Conservation (phyloP, 2,329 filamentous ascomycete species). For the Colletotrichum costaricense region DNA sequence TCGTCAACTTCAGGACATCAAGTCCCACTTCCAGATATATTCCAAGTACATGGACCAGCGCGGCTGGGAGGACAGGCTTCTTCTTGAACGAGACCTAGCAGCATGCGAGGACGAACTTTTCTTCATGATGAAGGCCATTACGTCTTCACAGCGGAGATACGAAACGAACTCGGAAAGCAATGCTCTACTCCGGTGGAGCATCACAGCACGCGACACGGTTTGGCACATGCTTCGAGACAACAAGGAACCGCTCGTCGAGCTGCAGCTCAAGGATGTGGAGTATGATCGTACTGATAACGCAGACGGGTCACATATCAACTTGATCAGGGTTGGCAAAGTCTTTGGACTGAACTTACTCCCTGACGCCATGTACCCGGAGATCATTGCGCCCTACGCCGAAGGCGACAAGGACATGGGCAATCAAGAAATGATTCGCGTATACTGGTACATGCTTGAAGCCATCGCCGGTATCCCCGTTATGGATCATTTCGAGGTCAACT, state of each 20-base stretch:
- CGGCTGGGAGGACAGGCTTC: constrained; percentile 90
- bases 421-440: constrained; percentile 89
- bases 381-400: constrained; percentile 90
- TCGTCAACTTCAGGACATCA: constrained; percentile 94
- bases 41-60: constrained; percentile 86
- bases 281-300: constrained; percentile 97
- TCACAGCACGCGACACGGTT: constrained; percentile 93
- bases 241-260: constrained; percentile 88
- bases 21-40: constrained; percentile 94
- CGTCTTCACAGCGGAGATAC: constrained; percentile 89
- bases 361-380: constrained; percentile 93
- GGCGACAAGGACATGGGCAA: constrained; percentile 70
- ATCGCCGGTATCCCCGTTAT: constrained; percentile 98
- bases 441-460: constrained; percentile 98
- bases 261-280: constrained; percentile 89
- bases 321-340: constrained; percentile 88
- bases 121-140: constrained; percentile 99
- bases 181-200: constrained; percentile 89
- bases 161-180: constrained; percentile 79
- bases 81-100: constrained; percentile 89
- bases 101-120: constrained; percentile 96
- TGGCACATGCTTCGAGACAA: constrained; percentile 95
- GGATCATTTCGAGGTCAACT: constrained; percentile 94
- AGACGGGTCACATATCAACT: constrained; percentile 95
- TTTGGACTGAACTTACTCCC: constrained; percentile 90